Evolutionary conservation across 306 rosid genomes (phyloP).

Genomic region (Argentina anserina): DNA sequence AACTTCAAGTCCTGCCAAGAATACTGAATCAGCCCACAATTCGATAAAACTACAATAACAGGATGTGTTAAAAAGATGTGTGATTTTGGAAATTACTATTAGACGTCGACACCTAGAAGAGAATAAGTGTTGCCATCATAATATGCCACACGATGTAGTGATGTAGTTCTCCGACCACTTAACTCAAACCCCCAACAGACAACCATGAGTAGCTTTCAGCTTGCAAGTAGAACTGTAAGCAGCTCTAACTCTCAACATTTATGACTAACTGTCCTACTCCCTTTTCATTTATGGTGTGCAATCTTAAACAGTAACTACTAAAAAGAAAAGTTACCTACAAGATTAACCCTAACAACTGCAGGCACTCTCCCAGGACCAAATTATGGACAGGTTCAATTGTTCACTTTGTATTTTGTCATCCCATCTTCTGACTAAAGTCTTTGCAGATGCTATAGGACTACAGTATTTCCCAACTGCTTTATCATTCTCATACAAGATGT

Average conservation of each 20-base stretch:
- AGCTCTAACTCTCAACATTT: neutral
- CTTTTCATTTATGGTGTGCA: neutral
- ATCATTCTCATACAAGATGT: neutral
- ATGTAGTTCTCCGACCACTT: neutral
- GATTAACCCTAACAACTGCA: neutral
- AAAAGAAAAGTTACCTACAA: neutral
- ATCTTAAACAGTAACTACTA: neutral
- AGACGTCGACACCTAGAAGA: neutral
- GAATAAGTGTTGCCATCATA: neutral
- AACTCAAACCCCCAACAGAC: neutral
- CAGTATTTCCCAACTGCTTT: neutral
- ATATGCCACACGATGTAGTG: neutral
- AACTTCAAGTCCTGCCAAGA: constrained; percentile 47
- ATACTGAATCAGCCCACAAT: constrained; percentile 9
- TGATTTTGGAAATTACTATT: neutral
- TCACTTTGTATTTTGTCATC: neutral
- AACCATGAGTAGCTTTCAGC: neutral
- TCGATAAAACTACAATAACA: neutral
- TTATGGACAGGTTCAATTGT: neutral
- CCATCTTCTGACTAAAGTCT: neutral
- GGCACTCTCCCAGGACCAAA: neutral
- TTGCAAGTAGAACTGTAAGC: neutral
- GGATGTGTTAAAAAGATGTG: neutral
- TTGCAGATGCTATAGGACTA: neutral
- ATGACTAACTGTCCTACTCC: neutral